Evolutionary conservation across 257 asterid genomes (phyloP).

Genomic region (Schizonepeta tenuifolia): DNA sequence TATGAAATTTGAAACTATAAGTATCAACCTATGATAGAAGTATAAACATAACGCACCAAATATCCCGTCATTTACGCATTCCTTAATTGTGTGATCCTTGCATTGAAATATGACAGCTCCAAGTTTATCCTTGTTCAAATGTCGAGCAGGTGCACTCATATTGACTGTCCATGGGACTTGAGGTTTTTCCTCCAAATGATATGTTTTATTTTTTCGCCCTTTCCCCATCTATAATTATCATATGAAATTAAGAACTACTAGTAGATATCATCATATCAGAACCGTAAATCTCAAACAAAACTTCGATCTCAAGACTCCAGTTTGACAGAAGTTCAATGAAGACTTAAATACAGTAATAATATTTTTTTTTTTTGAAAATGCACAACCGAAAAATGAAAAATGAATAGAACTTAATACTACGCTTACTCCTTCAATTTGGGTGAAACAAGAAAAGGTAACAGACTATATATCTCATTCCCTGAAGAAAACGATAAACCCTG

Average conservation of each 20-base stretch:
- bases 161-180: slow-evolving; percentile 29
- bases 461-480: no score
- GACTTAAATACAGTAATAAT: not conserved
- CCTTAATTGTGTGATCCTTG: slow-evolving; percentile 49
- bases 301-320: not conserved
- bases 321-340: not conserved
- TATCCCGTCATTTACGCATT: slow-evolving; percentile 49
- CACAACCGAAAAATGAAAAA: no score
- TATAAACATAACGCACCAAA: slow-evolving; percentile 52
- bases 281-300: not conserved
- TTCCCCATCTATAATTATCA: slow-evolving; percentile 39
- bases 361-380: no score
- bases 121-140: slow-evolving; percentile 47
- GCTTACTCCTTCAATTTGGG: not conserved
- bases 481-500: not conserved
- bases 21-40: not conserved
- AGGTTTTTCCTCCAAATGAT: slow-evolving; percentile 7
- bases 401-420: not conserved
- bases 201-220: slow-evolving; percentile 18
- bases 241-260: not conserved
- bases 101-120: slow-evolving; percentile 78
- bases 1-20: slow-evolving; percentile 9
- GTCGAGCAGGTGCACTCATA: slow-evolving; percentile 34
- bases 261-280: not conserved
- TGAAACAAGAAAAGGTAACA: not conserved